Evolutionary conservation across 78 protist genomes (phyloP).

Genomic region (Dictyostelium citrinum): DNA sequence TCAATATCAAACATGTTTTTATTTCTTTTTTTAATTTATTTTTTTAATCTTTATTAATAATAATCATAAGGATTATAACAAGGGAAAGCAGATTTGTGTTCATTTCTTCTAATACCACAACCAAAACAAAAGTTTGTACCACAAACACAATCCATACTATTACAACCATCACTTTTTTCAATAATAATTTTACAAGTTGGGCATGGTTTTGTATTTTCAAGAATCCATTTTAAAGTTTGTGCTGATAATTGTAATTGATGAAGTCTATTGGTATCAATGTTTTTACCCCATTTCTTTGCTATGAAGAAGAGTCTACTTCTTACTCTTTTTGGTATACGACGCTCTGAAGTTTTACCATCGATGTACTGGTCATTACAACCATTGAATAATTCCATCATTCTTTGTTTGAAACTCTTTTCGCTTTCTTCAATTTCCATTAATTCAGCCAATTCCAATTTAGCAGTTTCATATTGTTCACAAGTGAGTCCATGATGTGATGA

Average conservation of each 20-base stretch:
- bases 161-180: conserved; percentile 30
- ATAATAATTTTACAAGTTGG: conserved; percentile 4
- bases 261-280: background rate
- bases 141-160: conserved; percentile 13
- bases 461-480: background rate
- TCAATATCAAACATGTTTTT: no score
- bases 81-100: background rate
- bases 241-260: background rate
- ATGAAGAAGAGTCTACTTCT: background rate
- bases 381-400: background rate
- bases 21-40: background rate
- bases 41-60: background rate
- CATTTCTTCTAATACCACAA: background rate
- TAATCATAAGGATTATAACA: background rate
- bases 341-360: background rate
- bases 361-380: background rate
- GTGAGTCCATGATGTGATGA: background rate
- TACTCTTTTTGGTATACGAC: background rate
- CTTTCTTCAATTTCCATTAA: background rate
- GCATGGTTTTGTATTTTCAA: background rate
- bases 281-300: background rate
- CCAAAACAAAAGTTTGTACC: conserved; percentile 21
- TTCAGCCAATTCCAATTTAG: background rate
- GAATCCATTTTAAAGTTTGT: background rate
- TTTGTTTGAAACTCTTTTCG: background rate